Percentiles rank a stretch among this genome's conserved stretches.
Conservation (phyloP, 805 yeast species). For the Kluyveromyces wickerhamii region DNA sequence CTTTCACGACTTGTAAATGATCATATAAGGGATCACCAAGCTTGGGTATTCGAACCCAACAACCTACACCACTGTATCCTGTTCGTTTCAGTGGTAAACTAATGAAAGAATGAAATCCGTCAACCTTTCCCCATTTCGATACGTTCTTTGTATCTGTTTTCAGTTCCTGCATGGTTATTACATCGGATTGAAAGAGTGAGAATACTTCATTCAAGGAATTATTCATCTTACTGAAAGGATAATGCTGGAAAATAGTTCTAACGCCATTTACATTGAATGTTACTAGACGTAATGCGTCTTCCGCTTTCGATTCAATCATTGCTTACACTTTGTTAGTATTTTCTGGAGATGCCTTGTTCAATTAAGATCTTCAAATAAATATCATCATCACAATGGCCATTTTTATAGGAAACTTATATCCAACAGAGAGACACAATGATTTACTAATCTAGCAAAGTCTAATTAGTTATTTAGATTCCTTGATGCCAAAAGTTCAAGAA, state of each 20-base stretch:
- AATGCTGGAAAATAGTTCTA: conserved; percentile 69
- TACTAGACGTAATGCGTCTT: conserved; percentile 36
- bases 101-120: conserved; percentile 56
- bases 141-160: conserved; percentile 49
- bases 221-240: conserved; percentile 64
- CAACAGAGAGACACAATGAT: no score
- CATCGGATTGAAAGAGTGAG: conserved; percentile 53
- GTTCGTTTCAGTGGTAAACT: conserved; percentile 59
- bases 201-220: conserved; percentile 37
- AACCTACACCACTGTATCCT: conserved; percentile 91
- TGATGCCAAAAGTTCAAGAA: neutral
- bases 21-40: conserved; percentile 35
- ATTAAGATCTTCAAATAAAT: neutral
- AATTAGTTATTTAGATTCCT: no score
- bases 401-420: neutral
- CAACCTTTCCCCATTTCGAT: conserved; percentile 41
- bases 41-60: conserved; percentile 54
- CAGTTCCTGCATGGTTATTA: conserved; percentile 81
- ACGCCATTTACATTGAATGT: conserved; percentile 83
- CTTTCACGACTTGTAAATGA: conserved; percentile 51
- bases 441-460: no score
- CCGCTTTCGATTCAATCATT: conserved; percentile 5
- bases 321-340: no score
- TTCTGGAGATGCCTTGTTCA: conserved; percentile 7
- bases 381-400: neutral